A percentile compares a stretch with the other conserved stretches of the same genome.
phyloP scores from a whole-genome alignment of 805 yeast species.

The Tetrapisispora iriomotensis region DNA sequence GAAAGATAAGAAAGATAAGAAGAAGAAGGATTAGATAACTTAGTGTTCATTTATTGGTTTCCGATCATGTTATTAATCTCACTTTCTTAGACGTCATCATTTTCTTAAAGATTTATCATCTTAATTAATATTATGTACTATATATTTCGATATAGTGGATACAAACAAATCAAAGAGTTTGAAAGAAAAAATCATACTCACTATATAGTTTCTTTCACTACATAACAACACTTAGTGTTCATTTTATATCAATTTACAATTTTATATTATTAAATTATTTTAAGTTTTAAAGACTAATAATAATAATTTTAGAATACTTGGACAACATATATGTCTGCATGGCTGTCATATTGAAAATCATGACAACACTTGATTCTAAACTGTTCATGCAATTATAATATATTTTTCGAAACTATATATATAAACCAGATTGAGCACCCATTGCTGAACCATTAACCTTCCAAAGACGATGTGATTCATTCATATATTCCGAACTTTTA shows the following conservation, averaged over 20 bases:
- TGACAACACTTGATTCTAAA: too few relatives aligned
- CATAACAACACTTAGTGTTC: slow-evolving; percentile 3
- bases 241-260: slow-evolving; percentile 6
- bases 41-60: neutral
- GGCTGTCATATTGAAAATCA: too few relatives aligned
- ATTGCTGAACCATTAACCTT: slow-evolving; percentile 21
- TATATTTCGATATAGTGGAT: slow-evolving; percentile 19
- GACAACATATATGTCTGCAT: too few relatives aligned
- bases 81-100: neutral
- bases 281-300: too few relatives aligned
- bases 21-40: slow-evolving; percentile 2
- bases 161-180: neutral
- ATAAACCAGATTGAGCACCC: slow-evolving; percentile 27
- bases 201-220: neutral
- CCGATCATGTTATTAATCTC: neutral
- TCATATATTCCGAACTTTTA: slow-evolving; percentile 9
- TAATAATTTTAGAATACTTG: too few relatives aligned
- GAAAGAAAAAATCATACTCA: neutral
- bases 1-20: slow-evolving; percentile 7
- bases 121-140: slow-evolving; percentile 16
- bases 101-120: slow-evolving; percentile 1
- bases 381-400: too few relatives aligned
- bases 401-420: slow-evolving; percentile 13
- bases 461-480: slow-evolving; percentile 26
- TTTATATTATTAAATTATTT: neutral